Base-by-base conservation (phyloP, 371 early-diverging fungal genomes). In the Dipsacomyces acuminosporus region DNA sequence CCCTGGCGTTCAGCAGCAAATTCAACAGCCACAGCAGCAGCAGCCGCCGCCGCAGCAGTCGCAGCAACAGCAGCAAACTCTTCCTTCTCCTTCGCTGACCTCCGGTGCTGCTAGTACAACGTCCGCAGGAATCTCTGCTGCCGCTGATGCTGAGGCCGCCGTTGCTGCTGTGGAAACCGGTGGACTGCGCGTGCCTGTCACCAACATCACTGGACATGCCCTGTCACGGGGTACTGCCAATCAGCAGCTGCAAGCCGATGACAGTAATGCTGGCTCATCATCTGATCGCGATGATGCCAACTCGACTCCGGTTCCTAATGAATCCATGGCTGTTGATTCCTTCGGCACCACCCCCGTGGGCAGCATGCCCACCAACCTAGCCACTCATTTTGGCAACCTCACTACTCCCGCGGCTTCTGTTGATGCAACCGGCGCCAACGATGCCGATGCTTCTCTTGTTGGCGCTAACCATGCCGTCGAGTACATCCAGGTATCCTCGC, bases 301-400 rank as follows among this genome's bases (percentile, higher is more conserved):
- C 41, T 59, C 70, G 15, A 69, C 70, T 48, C 70, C 70, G 0
- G 70, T 69, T 44, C 70, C 70, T 7, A 51, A 38, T 19, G 65
- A 69, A 45, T 59, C 64, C 24, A 51, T 59, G 9, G 58, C 62
- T 22, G 20, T 59, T n/a, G 65, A 64, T 30, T 64, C 65, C 54
- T 69, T 72, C 40, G 56, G 73, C 25, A 50, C 73, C 26, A 72
- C 73, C 45, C 73, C 73, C 0, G 73, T 72, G 9, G 73, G 62
- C 33, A 60, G 65, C 36, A 50, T 66, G 57, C 66, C 73, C 17
- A 55, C 66, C 2, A 59, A 43, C 30, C 36, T 64, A 41, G n/a
- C n/a, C n/a, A 43, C 59, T 23, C 64, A 54, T n/a, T 17, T 56
- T 21, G 54, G 64, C 15, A 34, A 40, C 36, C 18, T 26, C 18